These are phyloP conservation scores for Starmerella stigmatis DNA, from an alignment of 805 yeast species.

Conservation along the genomic window DNA sequence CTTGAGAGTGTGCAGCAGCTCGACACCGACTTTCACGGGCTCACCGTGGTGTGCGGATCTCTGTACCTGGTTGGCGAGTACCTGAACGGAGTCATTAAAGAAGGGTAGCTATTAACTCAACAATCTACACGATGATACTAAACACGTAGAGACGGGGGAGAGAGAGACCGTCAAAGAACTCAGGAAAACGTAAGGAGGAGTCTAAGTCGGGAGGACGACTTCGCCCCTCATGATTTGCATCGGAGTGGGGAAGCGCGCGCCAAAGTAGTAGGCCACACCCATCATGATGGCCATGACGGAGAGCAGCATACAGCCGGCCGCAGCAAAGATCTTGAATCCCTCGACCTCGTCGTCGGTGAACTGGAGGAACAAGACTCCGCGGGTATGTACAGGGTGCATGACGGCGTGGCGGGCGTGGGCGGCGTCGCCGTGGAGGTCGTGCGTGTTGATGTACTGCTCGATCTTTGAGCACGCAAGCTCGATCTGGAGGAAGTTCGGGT, in stretches of 20 bases:
- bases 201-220: background rate
- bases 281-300: constrained; percentile 19
- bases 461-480: constrained; percentile 81
- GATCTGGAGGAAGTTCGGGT: constrained; percentile 75
- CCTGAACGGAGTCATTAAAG: background rate
- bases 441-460: constrained; percentile 68
- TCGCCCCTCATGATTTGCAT: constrained; percentile 11
- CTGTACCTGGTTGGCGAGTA: constrained; percentile 52
- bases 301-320: constrained; percentile 9
- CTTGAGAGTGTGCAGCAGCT: constrained; percentile 19
- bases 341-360: constrained; percentile 15
- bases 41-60: constrained; percentile 56
- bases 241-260: constrained; percentile 21
- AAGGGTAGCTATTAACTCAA: no score
- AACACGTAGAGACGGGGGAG: no score
- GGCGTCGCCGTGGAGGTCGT: constrained; percentile 21
- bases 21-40: constrained; percentile 18
- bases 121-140: no score
- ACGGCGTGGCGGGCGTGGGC: constrained; percentile 5
- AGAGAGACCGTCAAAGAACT: no score
- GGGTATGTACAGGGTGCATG: background rate
- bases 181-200: no score
- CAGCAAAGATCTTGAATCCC: constrained; percentile 14
- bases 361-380: constrained; percentile 1
- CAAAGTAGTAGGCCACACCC: constrained; percentile 16